Base-by-base conservation (phyloP, 2,329 filamentous ascomycete genomes). In the Pleoardoris graminearum region DNA sequence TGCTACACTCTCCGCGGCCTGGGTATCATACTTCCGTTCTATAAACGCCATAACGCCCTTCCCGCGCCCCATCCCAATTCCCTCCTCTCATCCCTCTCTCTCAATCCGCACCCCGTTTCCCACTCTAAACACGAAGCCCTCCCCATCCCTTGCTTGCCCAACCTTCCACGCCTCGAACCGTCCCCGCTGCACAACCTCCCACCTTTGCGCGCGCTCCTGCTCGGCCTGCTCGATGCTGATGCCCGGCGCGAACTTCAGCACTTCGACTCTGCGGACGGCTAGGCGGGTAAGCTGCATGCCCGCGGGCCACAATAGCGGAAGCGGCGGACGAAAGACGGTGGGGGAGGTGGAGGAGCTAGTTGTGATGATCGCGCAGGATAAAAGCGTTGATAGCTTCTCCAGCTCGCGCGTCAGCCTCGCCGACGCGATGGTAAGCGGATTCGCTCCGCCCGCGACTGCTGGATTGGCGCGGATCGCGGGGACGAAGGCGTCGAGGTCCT, bases 401-500 rank as follows among this genome's bases (percentile, higher is more conserved):
- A 70, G 45, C 8, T 46, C 22, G 2, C 35, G 47, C 0, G 65
- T 64, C 1, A 71, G 55, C 0, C 27, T 29, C 8, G 42, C 14
- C 1, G 67, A 69, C 2, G 65, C 59, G 1, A 54, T 22, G 1
- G 42, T 19, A 0, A 66, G 44, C 7, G 58, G 48, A 33, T 61
- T 59, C 3, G 47, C 22, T 14, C 3, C 21, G 12, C 4, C 30
- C 45, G 7, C 36, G 12, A 19, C 27, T 19, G 27, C 19, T 33
- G 17, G 42, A 16, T 7, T 32, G 14, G n/a, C 7, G 3, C 53
- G 44, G 10, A 67, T 54, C 2, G 51, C 39, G 33, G 48, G 54
- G 1, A 46, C 19, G 65, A 85, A 86, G 0, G 80, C 73, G 22
- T 78, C 80, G 4, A 79, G 75, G 49, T 80, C 80, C 63, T 85